These are phyloP conservation scores for Aquilaria yunnanensis DNA, from an alignment of 345 rosid species.

Conservation along the genomic window DNA sequence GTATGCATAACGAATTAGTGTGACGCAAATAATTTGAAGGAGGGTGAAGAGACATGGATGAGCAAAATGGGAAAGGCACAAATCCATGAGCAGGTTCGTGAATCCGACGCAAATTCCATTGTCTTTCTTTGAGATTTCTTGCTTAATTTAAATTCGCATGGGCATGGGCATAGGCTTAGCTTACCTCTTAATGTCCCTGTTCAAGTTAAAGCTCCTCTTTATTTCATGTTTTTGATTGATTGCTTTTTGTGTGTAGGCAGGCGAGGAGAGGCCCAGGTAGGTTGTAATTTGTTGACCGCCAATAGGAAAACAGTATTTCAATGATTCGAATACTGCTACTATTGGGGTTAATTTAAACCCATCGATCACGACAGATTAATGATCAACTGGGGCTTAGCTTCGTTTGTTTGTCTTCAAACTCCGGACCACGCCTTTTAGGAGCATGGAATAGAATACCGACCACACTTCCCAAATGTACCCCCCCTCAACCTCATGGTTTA, in stretches of 20 bases:
- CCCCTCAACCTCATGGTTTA: too few species aligned
- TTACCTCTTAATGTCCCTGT: too few species aligned
- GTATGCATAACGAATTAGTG: too few species aligned
- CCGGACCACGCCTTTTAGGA: background rate
- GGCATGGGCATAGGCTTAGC: too few species aligned
- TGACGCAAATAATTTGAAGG: background rate
- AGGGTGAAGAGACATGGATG: conserved; percentile 23
- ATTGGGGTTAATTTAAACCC: background rate
- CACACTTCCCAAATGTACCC: too few species aligned
- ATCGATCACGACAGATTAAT: conserved; percentile 22
- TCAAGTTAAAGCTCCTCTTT: background rate
- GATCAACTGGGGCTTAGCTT: conserved; percentile 13
- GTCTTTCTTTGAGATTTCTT: background rate
- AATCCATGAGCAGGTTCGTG: conserved; percentile 21
- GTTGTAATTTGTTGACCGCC: background rate
- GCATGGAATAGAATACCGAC: too few species aligned
- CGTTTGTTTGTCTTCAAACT: background rate
- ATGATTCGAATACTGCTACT: too few species aligned
- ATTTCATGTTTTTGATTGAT: background rate
- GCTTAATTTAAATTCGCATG: background rate
- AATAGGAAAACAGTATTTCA: background rate
- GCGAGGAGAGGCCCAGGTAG: background rate
- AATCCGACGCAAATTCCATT: conserved; percentile 43
- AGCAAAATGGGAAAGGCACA: conserved; percentile 14
- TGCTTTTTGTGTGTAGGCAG: background rate